A percentile compares a stretch with the other conserved stretches of the same genome.
Evolutionary conservation across 768 basidiomycete genomes (phyloP).

Genomic region (Crassisporium funariophilum): DNA sequence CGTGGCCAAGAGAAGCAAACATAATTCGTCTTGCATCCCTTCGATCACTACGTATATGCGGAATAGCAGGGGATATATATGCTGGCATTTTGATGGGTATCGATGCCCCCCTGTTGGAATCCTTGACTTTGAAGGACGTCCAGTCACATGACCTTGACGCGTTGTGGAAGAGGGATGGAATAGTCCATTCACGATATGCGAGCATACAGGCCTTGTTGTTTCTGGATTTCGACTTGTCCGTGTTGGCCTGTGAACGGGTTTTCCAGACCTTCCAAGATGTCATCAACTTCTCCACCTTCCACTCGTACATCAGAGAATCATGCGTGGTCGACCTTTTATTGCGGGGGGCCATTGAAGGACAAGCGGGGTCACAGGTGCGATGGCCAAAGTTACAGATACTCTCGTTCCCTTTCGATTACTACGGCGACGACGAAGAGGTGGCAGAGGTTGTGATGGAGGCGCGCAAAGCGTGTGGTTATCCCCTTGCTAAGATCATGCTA

Average conservation of each 20-base stretch:
- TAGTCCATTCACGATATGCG: constrained; percentile 30
- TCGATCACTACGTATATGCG: constrained; percentile 43
- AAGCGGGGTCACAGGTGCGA: constrained; percentile 15
- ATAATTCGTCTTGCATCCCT: constrained; percentile 37
- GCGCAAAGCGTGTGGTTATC: constrained; percentile 26
- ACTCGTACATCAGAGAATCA: constrained; percentile 23
- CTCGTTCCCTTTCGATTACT: constrained; percentile 30
- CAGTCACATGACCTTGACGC: constrained; percentile 44
- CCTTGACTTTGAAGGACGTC: constrained; percentile 44
- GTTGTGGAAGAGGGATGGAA: constrained; percentile 31
- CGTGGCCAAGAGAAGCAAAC: constrained; percentile 28
- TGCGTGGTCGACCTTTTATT: constrained; percentile 30
- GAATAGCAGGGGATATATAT: constrained; percentile 38
- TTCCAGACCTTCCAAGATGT: constrained; percentile 37
- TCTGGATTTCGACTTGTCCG: constrained; percentile 43
- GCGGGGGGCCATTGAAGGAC: constrained; percentile 13
- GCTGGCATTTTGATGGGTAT: constrained; percentile 40
- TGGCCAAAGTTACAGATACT: constrained; percentile 40
- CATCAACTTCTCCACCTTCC: constrained; percentile 31
- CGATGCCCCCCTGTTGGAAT: constrained; percentile 39
- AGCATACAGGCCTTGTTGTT: constrained; percentile 40
- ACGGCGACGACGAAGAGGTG: constrained; percentile 24
- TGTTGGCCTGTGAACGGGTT: constrained; percentile 28
- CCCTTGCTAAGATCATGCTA: constrained; percentile 32
- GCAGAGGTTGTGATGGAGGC: constrained; percentile 26